Evolutionary conservation across 441 rosid genomes (phyloP).

Genomic region (Adansonia grandidieri): DNA sequence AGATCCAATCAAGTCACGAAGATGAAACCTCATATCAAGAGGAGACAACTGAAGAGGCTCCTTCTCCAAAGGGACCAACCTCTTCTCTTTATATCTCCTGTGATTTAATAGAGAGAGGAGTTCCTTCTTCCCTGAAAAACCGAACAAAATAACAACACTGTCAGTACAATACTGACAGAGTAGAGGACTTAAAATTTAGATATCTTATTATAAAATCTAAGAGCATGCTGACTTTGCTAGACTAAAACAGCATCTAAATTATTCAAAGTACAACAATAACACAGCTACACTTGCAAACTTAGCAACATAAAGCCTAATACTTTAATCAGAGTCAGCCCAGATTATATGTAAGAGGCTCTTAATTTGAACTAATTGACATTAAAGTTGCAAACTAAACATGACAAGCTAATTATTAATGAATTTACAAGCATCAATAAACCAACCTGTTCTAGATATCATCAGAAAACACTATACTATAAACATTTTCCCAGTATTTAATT

Average conservation of each 20-base stretch:
- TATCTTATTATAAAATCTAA: conserved; percentile 13
- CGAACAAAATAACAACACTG: conserved; percentile 8
- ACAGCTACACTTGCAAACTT: background rate
- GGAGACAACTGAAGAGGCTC: conserved; percentile 72
- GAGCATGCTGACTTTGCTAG: conserved; percentile 15
- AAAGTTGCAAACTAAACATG: background rate
- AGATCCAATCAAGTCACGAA: conserved; percentile 91
- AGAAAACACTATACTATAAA: conserved; percentile 79
- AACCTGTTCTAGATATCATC: conserved; percentile 83
- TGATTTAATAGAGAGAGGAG: conserved; percentile 77
- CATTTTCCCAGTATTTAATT: conserved; percentile 85
- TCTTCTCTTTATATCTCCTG: conserved; percentile 83
- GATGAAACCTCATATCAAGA: conserved; percentile 90
- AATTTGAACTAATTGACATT: background rate
- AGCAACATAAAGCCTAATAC: background rate
- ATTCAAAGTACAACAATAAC: background rate
- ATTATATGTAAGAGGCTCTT: background rate
- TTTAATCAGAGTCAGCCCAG: background rate
- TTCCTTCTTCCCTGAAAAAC: conserved; percentile 83
- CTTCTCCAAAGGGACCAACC: conserved; percentile 80
- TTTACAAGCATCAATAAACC: conserved; percentile 14
- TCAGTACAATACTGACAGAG: conserved; percentile 9
- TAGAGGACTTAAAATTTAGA: background rate
- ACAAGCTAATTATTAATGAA: background rate
- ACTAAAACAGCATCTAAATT: conserved; percentile 9